Percentiles rank a stretch among this genome's conserved stretches.
These are phyloP conservation scores for Thraustochytrium sp. DNA, from an alignment of 352 stramenopile genomes.

Conservation along the genomic window DNA sequence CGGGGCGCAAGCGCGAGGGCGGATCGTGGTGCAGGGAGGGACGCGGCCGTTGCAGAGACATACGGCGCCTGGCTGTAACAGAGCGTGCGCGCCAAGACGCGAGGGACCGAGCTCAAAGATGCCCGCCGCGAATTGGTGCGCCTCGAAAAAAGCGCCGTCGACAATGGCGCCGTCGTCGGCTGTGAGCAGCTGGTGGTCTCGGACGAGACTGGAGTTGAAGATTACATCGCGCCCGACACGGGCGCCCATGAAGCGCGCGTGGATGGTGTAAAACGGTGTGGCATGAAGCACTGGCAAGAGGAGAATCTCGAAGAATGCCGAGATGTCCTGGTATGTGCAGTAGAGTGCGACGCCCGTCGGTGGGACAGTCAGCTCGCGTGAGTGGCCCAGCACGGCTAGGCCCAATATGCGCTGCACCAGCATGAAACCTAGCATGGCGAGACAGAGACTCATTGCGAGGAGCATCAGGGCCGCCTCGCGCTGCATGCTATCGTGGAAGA, in stretches of 20 bases:
- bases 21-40: neutral
- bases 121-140: neutral
- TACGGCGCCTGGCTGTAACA: neutral
- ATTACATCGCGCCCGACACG: neutral
- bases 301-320: neutral
- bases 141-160: neutral
- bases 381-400: neutral
- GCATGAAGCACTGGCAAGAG: neutral
- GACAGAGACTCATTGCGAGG: neutral
- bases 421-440: neutral
- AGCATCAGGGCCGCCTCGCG: neutral
- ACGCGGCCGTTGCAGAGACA: neutral
- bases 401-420: neutral
- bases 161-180: neutral
- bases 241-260: neutral
- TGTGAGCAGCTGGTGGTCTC: neutral
- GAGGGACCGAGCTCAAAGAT: neutral
- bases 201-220: neutral
- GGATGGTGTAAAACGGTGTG: neutral
- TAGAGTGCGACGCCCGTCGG: neutral
- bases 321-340: neutral
- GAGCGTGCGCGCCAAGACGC: neutral
- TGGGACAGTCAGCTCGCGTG: neutral
- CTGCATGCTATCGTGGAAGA: neutral
- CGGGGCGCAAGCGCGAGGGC: neutral